Percentiles rank a stretch among this genome's conserved stretches.
These are phyloP conservation scores for Pseudoturritis turrita DNA, from an alignment of 345 rosid species.

Conservation along the genomic window DNA sequence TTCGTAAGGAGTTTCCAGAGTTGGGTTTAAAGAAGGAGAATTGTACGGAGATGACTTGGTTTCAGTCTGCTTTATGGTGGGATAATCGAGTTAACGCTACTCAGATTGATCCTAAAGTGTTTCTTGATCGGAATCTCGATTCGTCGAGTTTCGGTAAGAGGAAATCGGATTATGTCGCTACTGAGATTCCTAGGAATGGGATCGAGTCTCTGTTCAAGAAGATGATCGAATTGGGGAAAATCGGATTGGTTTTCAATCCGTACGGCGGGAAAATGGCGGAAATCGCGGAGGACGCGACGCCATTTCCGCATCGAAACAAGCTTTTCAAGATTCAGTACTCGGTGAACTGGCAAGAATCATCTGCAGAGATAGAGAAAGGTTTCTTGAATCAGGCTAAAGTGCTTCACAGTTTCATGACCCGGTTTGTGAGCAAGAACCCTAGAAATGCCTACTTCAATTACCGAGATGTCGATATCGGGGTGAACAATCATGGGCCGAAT, in stretches of 20 bases:
- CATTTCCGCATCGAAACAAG: slow-evolving; percentile 62
- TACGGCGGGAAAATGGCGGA: slow-evolving; percentile 63
- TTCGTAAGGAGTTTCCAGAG: slow-evolving; percentile 45
- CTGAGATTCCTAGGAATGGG: slow-evolving; percentile 28
- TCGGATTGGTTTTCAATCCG: slow-evolving; percentile 48
- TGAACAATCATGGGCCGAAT: slow-evolving; percentile 6
- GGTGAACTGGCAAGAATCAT: slow-evolving; percentile 41
- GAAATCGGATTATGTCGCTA: slow-evolving; percentile 61
- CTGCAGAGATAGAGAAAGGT: slow-evolving; percentile 21
- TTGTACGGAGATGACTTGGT: slow-evolving; percentile 59
- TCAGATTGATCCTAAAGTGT: slow-evolving; percentile 29
- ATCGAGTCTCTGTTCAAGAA: slow-evolving; percentile 45
- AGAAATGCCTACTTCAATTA: slow-evolving; percentile 53
- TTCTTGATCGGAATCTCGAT: slow-evolving; percentile 37
- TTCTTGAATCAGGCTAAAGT: slow-evolving; percentile 23
- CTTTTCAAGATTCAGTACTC: slow-evolving; percentile 50
- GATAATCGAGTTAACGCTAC: slow-evolving; percentile 28
- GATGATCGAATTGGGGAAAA: slow-evolving; percentile 45
- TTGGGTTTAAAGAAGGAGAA: slow-evolving; percentile 38
- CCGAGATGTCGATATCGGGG: slow-evolving; percentile 55
- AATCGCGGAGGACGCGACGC: slow-evolving; percentile 31
- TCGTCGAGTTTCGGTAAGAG: slow-evolving; percentile 40
- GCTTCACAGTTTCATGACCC: slow-evolving; percentile 53
- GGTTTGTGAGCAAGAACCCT: slow-evolving; percentile 61
- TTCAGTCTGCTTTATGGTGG: slow-evolving; percentile 54